These are phyloP conservation scores for Alternaria tenuissima DNA, from an alignment of 2,329 filamentous ascomycete species.

Conservation along the genomic window DNA sequence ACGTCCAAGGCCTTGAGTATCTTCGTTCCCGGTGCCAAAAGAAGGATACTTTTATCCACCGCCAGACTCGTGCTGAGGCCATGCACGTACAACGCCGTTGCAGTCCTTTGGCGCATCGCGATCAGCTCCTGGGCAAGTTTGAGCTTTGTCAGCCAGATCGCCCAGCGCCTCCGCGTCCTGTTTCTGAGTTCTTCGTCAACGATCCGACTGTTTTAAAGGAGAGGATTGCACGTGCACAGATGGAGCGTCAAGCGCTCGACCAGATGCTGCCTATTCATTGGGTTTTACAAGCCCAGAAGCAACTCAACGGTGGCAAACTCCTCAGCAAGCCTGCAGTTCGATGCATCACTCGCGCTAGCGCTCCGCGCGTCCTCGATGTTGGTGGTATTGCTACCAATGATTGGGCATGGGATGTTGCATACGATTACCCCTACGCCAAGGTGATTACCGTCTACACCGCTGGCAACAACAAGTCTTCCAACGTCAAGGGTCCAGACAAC, in stretches of 20 bases:
- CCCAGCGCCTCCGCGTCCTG: conserved; percentile 54
- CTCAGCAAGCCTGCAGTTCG: conserved; percentile 59
- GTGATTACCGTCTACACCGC: conserved; percentile 84
- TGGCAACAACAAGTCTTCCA: conserved; percentile 50
- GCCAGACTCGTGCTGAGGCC: conserved; percentile 84
- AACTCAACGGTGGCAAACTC: conserved; percentile 68
- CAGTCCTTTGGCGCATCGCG: conserved; percentile 74
- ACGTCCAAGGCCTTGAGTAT: conserved; percentile 86
- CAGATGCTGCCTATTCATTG: conserved; percentile 70
- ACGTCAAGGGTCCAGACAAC: conserved; percentile 80
- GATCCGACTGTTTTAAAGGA: conserved; percentile 71
- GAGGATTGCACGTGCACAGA: conserved; percentile 64
- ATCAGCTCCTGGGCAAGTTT: conserved; percentile 85
- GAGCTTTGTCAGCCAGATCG: conserved; percentile 67
- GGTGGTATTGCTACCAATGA: conserved; percentile 85
- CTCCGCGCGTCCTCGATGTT: conserved; percentile 81
- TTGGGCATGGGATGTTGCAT: conserved; percentile 94
- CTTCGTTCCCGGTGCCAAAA: conserved; percentile 71
- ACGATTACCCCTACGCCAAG: conserved; percentile 83
- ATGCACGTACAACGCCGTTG: conserved; percentile 84
- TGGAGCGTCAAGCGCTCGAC: conserved; percentile 79
- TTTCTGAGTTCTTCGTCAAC: conserved; percentile 56
- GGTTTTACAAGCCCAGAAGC: conserved; percentile 68
- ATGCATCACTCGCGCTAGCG: conserved; percentile 64
- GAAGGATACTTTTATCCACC: conserved; percentile 83